Conservation (phyloP, 108 stramenopile species). For the Discostella stelligeroides region DNA sequence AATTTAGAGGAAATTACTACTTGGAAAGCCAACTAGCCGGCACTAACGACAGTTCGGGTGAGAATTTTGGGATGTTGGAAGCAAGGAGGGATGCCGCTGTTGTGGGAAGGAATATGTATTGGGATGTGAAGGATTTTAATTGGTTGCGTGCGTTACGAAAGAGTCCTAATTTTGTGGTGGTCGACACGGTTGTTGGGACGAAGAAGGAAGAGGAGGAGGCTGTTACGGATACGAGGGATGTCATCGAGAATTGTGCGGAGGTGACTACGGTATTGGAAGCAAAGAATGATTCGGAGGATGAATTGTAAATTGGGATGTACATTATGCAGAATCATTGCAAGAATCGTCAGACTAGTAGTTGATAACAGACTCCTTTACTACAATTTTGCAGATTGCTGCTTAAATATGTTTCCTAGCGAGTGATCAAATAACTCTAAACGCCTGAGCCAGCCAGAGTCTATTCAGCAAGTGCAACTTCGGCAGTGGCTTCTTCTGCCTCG, state of each 20-base stretch:
- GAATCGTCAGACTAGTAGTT: too few species aligned
- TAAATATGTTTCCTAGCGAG: not conserved
- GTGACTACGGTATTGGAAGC: not conserved
- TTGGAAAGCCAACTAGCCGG: not conserved
- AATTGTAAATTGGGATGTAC: constrained; percentile 14
- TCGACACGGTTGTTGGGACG: not conserved
- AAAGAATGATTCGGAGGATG: constrained; percentile 31
- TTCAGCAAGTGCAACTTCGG: not conserved
- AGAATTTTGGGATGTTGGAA: not conserved
- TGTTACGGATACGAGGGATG: not conserved
- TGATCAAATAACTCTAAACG: not conserved
- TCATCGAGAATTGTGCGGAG: not conserved
- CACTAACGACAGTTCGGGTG: not conserved
- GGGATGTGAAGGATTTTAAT: constrained; percentile 57
- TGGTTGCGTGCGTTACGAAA: constrained; percentile 42
- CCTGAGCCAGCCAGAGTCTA: not conserved
- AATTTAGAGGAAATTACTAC: constrained; percentile 34
- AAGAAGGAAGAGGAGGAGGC: not conserved
- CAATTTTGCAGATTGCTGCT: too few species aligned
- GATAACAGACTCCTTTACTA: too few species aligned
- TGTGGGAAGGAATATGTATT: constrained; percentile 46
- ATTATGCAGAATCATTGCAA: not conserved
- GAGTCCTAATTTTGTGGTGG: constrained; percentile 49
- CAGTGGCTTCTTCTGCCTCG: not conserved
- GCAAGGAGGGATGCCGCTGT: not conserved